A percentile compares a stretch with the other conserved stretches of the same genome.
Conservation (phyloP, 2,329 filamentous ascomycete genomes). For the Diaporthe sp. region DNA sequence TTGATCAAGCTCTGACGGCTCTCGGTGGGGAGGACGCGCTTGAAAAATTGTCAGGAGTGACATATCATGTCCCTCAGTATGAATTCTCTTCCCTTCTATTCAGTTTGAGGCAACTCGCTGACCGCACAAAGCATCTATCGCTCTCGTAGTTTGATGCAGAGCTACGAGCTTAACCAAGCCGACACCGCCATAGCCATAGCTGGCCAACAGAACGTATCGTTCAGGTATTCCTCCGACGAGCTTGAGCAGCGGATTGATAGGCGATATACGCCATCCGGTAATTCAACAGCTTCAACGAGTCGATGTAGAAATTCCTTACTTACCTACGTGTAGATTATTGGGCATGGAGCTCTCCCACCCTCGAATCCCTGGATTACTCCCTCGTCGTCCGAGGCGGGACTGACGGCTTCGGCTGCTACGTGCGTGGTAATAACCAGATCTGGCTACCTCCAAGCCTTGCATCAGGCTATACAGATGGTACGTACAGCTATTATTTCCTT, state of each 20-base stretch:
- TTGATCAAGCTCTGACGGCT: neutral
- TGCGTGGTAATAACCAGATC: neutral
- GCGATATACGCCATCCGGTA: neutral
- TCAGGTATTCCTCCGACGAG: neutral
- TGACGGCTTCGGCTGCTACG: neutral
- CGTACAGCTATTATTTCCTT: fast-evolving
- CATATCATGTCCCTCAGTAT: neutral
- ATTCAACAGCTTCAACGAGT: neutral
- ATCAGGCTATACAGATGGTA: neutral
- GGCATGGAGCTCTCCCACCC: neutral
- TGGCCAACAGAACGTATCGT: neutral
- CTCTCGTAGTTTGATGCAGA: neutral
- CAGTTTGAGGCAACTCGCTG: neutral
- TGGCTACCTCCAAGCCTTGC: neutral
- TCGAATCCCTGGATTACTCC: neutral
- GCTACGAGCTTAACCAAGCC: neutral
- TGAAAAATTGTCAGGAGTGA: neutral
- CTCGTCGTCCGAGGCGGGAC: neutral
- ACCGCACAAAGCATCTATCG: neutral
- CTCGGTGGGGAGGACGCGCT: neutral
- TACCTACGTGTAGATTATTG: neutral
- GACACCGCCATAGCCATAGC: neutral
- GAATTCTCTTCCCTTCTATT: neutral
- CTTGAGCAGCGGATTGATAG: neutral
- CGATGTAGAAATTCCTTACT: neutral